phyloP scores from a whole-genome alignment of 352 stramenopile species.

The Globisporangium nodosum region DNA sequence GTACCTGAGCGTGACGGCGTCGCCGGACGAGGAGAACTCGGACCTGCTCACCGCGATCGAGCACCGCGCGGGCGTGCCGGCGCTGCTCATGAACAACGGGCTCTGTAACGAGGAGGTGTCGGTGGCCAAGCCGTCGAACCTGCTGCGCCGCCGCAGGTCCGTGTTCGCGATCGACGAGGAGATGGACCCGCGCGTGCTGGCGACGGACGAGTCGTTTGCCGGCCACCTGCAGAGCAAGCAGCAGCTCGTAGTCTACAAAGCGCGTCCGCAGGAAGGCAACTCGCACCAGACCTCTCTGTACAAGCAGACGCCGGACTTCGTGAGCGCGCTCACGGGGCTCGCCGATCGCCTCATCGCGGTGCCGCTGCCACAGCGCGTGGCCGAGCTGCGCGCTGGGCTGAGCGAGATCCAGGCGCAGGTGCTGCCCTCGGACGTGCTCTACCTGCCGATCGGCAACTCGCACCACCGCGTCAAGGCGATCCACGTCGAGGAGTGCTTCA shows the following conservation, averaged over 20 bases:
- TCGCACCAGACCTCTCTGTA: constrained; percentile 57
- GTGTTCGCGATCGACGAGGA: constrained; percentile 58
- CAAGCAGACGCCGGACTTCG: constrained; percentile 65
- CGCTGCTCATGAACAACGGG: constrained; percentile 70
- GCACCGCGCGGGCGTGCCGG: constrained; percentile 54
- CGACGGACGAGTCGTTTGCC: constrained; percentile 53
- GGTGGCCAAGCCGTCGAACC: constrained; percentile 31
- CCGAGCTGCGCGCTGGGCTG: constrained; percentile 41
- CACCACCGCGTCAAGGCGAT: constrained; percentile 73
- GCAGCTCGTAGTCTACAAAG: constrained; percentile 48
- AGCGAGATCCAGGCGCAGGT: constrained; percentile 40
- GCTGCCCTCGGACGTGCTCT: constrained; percentile 71
- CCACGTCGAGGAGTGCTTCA: constrained; percentile 70
- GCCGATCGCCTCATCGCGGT: constrained; percentile 57
- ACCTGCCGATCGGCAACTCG: constrained; percentile 71
- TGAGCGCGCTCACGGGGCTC: constrained; percentile 59
- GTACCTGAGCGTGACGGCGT: constrained; percentile 62
- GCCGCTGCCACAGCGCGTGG: constrained; percentile 37
- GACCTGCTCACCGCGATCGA: constrained; percentile 64
- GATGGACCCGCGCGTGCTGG: constrained; percentile 21
- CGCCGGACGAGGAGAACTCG: constrained; percentile 51
- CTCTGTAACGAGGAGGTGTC: constrained; percentile 67
- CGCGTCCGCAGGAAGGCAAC: constrained; percentile 52
- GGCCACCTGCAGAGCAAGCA: constrained; percentile 45
- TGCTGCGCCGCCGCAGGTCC: constrained; percentile 44